These are phyloP conservation scores for Linnemannia exigua DNA, from an alignment of 192 early-diverging fungal species.

Conservation along the genomic window DNA sequence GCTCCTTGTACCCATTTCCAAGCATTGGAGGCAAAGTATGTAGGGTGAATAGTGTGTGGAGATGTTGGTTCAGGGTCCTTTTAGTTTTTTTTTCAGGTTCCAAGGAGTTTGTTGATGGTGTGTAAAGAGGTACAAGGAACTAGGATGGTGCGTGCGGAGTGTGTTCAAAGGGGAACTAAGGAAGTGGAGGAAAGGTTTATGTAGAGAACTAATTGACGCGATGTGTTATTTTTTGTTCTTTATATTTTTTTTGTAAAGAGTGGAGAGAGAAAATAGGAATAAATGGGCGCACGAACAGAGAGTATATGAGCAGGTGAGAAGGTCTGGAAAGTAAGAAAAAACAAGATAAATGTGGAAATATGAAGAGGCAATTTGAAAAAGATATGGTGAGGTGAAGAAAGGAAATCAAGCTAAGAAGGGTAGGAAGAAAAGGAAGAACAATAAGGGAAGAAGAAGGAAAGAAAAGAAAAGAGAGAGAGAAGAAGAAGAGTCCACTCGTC, in stretches of 20 bases:
- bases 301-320: no score
- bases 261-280: no score
- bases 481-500: not conserved
- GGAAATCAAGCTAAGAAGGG: not conserved
- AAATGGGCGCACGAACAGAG: no score
- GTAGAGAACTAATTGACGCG: not conserved
- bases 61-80: not conserved
- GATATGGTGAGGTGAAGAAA: slow-evolving; percentile 3
- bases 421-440: not conserved
- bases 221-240: not conserved
- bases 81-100: not conserved
- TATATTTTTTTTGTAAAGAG: not conserved
- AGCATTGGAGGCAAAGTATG: slow-evolving; percentile 23
- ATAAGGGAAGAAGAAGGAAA: not conserved
- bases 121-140: not conserved
- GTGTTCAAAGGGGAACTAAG: not conserved
- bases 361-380: not conserved
- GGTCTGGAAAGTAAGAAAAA: not conserved
- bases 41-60: not conserved
- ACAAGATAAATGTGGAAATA: not conserved
- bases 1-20: slow-evolving; percentile 55
- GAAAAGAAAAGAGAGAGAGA: not conserved
- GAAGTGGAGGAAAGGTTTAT: not conserved
- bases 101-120: not conserved
- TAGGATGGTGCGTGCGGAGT: not conserved